Base-by-base conservation (phyloP, 768 basidiomycete genomes). In the Rhizopogon rudus region DNA sequence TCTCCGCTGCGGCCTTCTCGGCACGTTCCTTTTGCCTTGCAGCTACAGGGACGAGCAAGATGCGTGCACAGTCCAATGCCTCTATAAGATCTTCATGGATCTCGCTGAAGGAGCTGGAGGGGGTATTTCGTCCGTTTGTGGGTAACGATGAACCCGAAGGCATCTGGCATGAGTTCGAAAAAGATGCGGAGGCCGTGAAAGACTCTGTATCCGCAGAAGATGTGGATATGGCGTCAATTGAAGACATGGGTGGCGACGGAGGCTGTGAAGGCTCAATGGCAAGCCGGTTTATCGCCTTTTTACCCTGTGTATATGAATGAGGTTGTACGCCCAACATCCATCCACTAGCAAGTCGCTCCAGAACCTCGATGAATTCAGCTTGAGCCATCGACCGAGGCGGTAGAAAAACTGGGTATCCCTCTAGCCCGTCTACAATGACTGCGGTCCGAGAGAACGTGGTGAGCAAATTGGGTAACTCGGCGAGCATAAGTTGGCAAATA, bases 361-460 rank as follows among this genome's bases (percentile, higher is more conserved):
- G 75, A 7, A 91, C 77, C 68, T 95, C 93, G 55, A 91, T 74
- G 61, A 93, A 93, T 71, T 94, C 91, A 9, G 91, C 91, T 64
- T 95, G 93, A 0, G 87, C 84, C 87, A 93, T 91, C 12, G 90
- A 91, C 33, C 93, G 77, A 13, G 93, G 89, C 8, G 91, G 89
- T 0, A 91, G 73, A 69, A 95, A 95, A 45, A 95, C 78, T 7
- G 93, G 93, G 68, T 91, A 93, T 0, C 92, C 91, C 66, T 93
- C 93, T 40, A 93, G 77, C 2, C 87, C 86, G 56, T 93, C 89
- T 7, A 93, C 82, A 25, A 91, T 72, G 12, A 78, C 71, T 0
- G 88, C 85, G 2, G 86, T 78, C 52, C 79, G 82, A 31, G 80
- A 72, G 62, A 93, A 93, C 0, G 81, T 78, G 7, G 81, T 77